Percentiles rank a stretch among this genome's conserved stretches.
phyloP scores from a whole-genome alignment of 306 rosid species.

The Pachyrhizus erosus region DNA sequence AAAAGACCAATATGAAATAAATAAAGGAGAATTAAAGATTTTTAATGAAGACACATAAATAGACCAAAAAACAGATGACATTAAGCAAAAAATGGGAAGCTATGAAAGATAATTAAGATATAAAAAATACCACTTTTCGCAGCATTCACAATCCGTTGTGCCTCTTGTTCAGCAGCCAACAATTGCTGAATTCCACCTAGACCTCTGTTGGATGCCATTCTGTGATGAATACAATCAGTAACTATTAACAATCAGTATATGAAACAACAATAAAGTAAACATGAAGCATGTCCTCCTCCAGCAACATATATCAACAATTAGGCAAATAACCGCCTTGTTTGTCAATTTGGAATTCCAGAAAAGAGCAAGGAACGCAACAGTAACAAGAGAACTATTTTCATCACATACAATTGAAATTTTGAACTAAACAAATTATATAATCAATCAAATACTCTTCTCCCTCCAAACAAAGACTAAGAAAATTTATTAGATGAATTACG shows the following conservation, averaged over 20 bases:
- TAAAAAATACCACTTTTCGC: slow-evolving; percentile 74
- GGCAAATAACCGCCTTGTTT: background rate
- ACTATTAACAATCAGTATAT: slow-evolving; percentile 17
- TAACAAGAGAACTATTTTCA: background rate
- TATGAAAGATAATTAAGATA: background rate
- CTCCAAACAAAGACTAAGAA: background rate
- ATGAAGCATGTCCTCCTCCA: background rate
- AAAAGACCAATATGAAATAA: slow-evolving; percentile 6
- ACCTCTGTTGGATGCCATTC: slow-evolving; percentile 83
- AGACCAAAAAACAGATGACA: too few species aligned
- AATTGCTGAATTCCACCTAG: slow-evolving; percentile 98
- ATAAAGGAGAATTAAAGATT: background rate
- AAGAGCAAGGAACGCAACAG: background rate
- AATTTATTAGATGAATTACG: background rate
- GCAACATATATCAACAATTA: background rate
- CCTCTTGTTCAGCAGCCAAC: slow-evolving; percentile 97
- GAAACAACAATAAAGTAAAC: slow-evolving; percentile 11
- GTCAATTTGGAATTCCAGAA: background rate
- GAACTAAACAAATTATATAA: background rate
- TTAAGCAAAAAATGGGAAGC: slow-evolving; percentile 4
- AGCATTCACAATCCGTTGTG: slow-evolving; percentile 92
- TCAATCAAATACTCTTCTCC: background rate
- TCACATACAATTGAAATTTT: background rate
- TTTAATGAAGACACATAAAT: background rate
- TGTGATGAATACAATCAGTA: slow-evolving; percentile 41